Percentiles rank a stretch among this genome's conserved stretches.
These are phyloP conservation scores for Podospora fimiseda DNA, from an alignment of 495 filamentous ascomycete genomes.

Conservation along the genomic window DNA sequence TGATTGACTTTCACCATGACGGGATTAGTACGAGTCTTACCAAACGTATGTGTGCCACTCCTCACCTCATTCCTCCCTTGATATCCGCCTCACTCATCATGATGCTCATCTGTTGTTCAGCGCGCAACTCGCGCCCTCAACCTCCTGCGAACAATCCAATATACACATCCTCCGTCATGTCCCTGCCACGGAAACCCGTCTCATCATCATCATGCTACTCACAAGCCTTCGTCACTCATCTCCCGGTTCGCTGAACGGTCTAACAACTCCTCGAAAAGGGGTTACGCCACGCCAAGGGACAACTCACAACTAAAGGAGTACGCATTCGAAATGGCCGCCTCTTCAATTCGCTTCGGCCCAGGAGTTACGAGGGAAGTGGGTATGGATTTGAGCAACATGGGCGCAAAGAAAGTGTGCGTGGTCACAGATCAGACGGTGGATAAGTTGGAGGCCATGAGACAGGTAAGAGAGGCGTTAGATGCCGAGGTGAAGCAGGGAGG, in stretches of 20 bases:
- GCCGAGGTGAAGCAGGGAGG: constrained; percentile 46
- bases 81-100: neutral
- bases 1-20: constrained; percentile 29
- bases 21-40: constrained; percentile 53
- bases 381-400: constrained; percentile 95
- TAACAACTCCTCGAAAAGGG: constrained; percentile 21
- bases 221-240: constrained; percentile 36
- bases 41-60: constrained; percentile 33
- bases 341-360: constrained; percentile 85
- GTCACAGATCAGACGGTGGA: constrained; percentile 80
- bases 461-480: constrained; percentile 69
- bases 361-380: constrained; percentile 96
- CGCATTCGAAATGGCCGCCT: constrained; percentile 97
- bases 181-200: constrained; percentile 86
- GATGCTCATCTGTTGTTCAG: constrained; percentile 27
- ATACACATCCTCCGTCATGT: constrained; percentile 79
- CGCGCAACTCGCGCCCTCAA: constrained; percentile 71
- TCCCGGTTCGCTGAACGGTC: constrained; percentile 22
- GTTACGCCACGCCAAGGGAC: constrained; percentile 67
- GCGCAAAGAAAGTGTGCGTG: constrained; percentile 75
- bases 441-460: constrained; percentile 76
- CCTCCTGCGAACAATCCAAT: constrained; percentile 83
- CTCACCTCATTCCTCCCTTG: neutral
- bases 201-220: constrained; percentile 57
- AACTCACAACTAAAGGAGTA: constrained; percentile 78